Evolutionary conservation across 331 rosid genomes (phyloP).

Genomic region (Pyrus hybrid): DNA sequence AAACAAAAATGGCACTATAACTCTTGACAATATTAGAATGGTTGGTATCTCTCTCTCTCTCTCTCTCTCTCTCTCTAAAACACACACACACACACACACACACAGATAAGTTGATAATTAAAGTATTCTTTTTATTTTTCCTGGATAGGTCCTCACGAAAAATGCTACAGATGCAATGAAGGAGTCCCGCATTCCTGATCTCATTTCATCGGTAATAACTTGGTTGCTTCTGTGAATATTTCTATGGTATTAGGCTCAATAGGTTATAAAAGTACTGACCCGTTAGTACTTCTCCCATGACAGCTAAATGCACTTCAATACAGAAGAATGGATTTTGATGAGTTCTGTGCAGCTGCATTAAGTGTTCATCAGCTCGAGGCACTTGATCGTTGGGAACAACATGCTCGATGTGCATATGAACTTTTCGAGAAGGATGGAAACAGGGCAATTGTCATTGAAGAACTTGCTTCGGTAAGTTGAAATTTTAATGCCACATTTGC

Average conservation of each 20-base stretch:
- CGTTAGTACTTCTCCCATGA: slow-evolving; percentile 16
- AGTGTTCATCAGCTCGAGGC: slow-evolving; percentile 99
- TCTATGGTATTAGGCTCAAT: slow-evolving; percentile 11
- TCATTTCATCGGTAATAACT: slow-evolving; percentile 58
- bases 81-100: not conserved
- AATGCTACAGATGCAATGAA: slow-evolving; percentile 91
- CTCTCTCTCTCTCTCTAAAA: not conserved
- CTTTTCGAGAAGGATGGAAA: slow-evolving; percentile 93
- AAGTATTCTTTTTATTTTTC: slow-evolving; percentile 16
- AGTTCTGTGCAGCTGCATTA: slow-evolving; percentile 86
- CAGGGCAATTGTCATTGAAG: slow-evolving; percentile 89
- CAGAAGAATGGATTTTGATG: slow-evolving; percentile 98
- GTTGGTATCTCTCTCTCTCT: slow-evolving; percentile 26
- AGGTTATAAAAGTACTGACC: slow-evolving; percentile 5
- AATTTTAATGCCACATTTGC: not conserved
- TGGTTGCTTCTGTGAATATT: slow-evolving; percentile 7
- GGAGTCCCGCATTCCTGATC: slow-evolving; percentile 78
- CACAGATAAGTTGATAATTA: not conserved
- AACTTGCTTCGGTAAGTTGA: slow-evolving; percentile 86
- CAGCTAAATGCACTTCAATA: slow-evolving; percentile 90
- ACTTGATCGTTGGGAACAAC: slow-evolving; percentile 94
- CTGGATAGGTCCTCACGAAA: slow-evolving; percentile 66
- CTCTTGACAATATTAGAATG: slow-evolving; percentile 62
- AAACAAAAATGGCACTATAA: slow-evolving; percentile 75
- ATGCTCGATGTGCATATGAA: slow-evolving; percentile 91